phyloP scores from a whole-genome alignment of 2,329 filamentous ascomycete genomes.

The Stagonosporopsis vannaccii region DNA sequence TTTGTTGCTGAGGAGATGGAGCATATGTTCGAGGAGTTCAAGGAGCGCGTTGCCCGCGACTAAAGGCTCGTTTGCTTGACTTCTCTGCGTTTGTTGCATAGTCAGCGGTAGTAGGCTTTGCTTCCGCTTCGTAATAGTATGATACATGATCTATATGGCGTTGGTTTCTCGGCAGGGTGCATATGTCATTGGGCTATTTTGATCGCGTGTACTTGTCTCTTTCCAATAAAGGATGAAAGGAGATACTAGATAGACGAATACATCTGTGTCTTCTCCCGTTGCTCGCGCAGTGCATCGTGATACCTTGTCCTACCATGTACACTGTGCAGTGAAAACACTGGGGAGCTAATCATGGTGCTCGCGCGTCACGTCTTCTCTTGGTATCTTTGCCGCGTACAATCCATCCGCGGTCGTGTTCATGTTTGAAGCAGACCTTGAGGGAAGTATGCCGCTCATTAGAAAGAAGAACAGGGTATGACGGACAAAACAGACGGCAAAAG shows the following conservation, averaged over 20 bases:
- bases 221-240: constrained; percentile 5
- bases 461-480: too few species aligned
- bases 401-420: too few species aligned
- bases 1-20: constrained; percentile 59
- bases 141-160: constrained; percentile 18
- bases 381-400: too few species aligned
- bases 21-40: constrained; percentile 62
- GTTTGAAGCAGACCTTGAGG: too few species aligned
- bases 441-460: too few species aligned
- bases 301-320: too few species aligned
- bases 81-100: constrained; percentile 12
- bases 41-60: constrained; percentile 47
- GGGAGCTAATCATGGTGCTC: too few species aligned
- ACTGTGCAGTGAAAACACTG: too few species aligned
- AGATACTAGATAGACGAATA: constrained; percentile 12
- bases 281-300: neutral
- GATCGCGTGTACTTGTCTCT: constrained; percentile 5
- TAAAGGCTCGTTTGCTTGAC: constrained; percentile 22
- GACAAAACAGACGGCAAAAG: too few species aligned
- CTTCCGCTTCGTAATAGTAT: constrained; percentile 16
- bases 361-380: too few species aligned
- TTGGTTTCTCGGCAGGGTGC: constrained; percentile 19
- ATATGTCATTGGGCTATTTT: constrained; percentile 24
- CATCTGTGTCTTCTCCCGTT: neutral
- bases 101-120: constrained; percentile 3